Conservation (phyloP, 768 basidiomycete genomes). For the Podaxis carcinomalis region DNA sequence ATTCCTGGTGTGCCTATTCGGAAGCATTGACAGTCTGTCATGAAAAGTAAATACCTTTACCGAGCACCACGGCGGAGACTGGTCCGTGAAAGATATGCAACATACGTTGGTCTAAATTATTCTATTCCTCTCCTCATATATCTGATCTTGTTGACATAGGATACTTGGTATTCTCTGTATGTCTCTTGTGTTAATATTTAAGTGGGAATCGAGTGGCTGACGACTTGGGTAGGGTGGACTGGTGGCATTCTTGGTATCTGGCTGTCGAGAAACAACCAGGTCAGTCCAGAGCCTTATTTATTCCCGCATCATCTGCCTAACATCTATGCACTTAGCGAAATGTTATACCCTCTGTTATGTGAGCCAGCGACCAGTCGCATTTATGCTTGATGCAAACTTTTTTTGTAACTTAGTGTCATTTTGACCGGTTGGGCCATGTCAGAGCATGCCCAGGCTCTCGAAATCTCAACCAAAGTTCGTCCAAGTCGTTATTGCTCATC, state of each 20-base stretch:
- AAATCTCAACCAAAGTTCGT: slow-evolving; percentile 74
- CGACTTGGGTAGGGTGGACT: slow-evolving; percentile 66
- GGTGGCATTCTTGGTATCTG: slow-evolving; percentile 89
- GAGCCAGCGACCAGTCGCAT: slow-evolving; percentile 16
- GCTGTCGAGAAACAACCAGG: slow-evolving; percentile 74
- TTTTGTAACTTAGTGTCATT: slow-evolving; percentile 53
- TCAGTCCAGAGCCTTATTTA: slow-evolving; percentile 20
- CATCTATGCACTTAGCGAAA: slow-evolving; percentile 45
- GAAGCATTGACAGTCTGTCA: not conserved
- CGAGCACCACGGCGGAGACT: slow-evolving; percentile 74
- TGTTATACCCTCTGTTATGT: slow-evolving; percentile 82
- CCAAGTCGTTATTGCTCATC: not conserved
- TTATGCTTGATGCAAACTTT: not conserved
- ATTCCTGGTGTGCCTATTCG: not conserved
- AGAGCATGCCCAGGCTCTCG: slow-evolving; percentile 79
- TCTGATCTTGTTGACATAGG: slow-evolving; percentile 27
- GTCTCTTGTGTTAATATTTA: slow-evolving; percentile 16
- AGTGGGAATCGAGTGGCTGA: slow-evolving; percentile 3
- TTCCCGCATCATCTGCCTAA: not conserved
- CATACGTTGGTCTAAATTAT: slow-evolving; percentile 61
- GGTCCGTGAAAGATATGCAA: slow-evolving; percentile 94
- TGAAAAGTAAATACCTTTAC: slow-evolving; percentile 85
- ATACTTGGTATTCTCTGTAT: slow-evolving; percentile 71
- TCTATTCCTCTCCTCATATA: not conserved
- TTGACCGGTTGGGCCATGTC: slow-evolving; percentile 96